phyloP scores from a whole-genome alignment of 2,329 filamentous ascomycete genomes.

The Pyricularia pennisetigena region DNA sequence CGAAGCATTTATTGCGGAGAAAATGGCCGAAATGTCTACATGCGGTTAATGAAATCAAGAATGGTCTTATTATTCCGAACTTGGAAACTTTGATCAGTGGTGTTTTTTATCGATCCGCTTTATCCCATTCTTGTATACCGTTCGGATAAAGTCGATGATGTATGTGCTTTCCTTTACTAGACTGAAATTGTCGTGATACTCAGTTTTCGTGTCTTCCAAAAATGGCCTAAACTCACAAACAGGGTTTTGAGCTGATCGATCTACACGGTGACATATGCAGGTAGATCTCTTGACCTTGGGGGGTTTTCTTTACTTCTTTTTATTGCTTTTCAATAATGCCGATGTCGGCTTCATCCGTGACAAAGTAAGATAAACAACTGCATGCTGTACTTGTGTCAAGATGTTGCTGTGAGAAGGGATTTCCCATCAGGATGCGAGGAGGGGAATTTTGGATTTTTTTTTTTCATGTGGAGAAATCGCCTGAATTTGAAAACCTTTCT shows the following conservation, averaged over 20 bases:
- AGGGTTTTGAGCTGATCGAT: background rate
- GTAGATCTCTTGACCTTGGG: background rate
- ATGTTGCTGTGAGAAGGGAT: background rate
- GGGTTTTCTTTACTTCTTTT: background rate
- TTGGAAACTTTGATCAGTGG: background rate
- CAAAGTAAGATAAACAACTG: background rate
- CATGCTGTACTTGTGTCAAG: background rate
- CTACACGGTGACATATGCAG: background rate
- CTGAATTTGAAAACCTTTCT: background rate
- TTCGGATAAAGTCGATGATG: background rate
- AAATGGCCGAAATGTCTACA: background rate
- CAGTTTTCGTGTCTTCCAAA: too few species aligned
- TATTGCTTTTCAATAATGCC: background rate
- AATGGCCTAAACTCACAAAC: too few species aligned
- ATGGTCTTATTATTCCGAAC: background rate
- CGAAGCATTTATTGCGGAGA: background rate
- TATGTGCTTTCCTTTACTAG: background rate
- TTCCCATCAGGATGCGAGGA: background rate
- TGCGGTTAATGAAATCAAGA: background rate
- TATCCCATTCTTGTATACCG: background rate
- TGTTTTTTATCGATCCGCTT: background rate
- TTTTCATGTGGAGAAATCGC: background rate
- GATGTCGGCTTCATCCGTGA: background rate
- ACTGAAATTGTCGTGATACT: too few species aligned
- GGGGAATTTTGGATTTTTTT: background rate